Base-by-base conservation (phyloP, 2,329 filamentous ascomycete genomes). In the Penicillium paneum region DNA sequence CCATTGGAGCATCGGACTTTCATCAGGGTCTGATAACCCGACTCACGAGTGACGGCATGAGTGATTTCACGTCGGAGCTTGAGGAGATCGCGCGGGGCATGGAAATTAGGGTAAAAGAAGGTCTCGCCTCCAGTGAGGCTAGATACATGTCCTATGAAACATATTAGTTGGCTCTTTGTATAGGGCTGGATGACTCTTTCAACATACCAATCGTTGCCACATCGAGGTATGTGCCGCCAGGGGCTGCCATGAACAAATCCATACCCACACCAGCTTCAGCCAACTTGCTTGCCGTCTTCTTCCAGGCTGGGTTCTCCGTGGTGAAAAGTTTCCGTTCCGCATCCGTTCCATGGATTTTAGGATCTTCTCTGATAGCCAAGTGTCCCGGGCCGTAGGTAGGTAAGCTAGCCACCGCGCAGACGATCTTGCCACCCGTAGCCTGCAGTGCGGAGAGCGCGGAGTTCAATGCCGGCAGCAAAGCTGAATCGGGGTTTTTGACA, bases 1-100 rank as follows among this genome's bases (percentile, higher is more conserved):
- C 94, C 94, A 66, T 96, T 99, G 17, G 92, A 97, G 77, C 94
- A 99, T 58, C 94, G 88, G 54, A 99, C 93, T 79, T 99, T 99
- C 90, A 99, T 95, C 64, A 99, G 79, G 19, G 91, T 91, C 74
- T 97, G 93, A 77, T 90, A 97, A 21, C 94, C 94, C 43, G 93
- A 96, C 72, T 97, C 92, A 59, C 94, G 83, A 3, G 86, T 91
- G 29, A 97, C 85, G 0, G 90, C 86, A 67, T 97, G 93, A 62
- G 86, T 84, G 60, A 99, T 85, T 76, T 99, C 94, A 44, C 88
- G 83, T 2, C 87, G 88, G 36, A 99, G 77, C 76, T 93, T 95
- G 52, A 90, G 81, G 40, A 87, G 85, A 72, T 99, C 94, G 35
- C 94, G 85, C 8, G 89, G 89, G 8, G 88, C 85, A 55, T 96